A percentile compares a stretch with the other conserved stretches of the same genome.
These are phyloP conservation scores for Babesia caballi DNA, from an alignment of 169 alveolate species.

Conservation along the genomic window DNA sequence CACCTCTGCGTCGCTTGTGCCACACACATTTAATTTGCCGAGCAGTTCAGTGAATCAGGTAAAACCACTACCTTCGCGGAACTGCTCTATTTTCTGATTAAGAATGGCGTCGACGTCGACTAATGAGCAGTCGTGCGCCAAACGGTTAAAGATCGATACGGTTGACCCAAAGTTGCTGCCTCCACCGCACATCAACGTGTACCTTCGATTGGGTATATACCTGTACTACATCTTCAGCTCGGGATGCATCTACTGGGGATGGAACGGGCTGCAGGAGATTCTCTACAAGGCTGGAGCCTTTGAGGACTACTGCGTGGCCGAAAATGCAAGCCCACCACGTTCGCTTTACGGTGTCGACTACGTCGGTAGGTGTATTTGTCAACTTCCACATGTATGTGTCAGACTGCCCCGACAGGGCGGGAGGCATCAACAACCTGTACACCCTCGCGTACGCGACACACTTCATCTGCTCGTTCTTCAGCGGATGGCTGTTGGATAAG, in stretches of 20 bases:
- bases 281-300: constrained; percentile 60
- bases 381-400: neutral
- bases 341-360: neutral
- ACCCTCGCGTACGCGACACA: constrained; percentile 48
- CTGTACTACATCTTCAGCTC: neutral
- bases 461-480: constrained; percentile 24
- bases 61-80: no score
- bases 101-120: neutral
- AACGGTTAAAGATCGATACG: neutral
- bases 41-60: no score
- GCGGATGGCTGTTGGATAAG: constrained; percentile 40
- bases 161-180: constrained; percentile 8
- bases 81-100: no score
- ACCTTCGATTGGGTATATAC: neutral
- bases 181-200: constrained; percentile 3
- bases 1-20: no score
- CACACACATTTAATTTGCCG: no score
- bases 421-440: constrained; percentile 45
- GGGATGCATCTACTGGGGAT: constrained; percentile 63
- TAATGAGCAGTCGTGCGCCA: neutral
- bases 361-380: neutral
- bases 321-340: neutral
- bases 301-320: constrained; percentile 26
- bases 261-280: constrained; percentile 54
- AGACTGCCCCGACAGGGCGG: constrained; percentile 42